A percentile compares a stretch with the other conserved stretches of the same genome.
phyloP scores from a whole-genome alignment of 2,329 filamentous ascomycete species.

The Scedosporium minutisporum region DNA sequence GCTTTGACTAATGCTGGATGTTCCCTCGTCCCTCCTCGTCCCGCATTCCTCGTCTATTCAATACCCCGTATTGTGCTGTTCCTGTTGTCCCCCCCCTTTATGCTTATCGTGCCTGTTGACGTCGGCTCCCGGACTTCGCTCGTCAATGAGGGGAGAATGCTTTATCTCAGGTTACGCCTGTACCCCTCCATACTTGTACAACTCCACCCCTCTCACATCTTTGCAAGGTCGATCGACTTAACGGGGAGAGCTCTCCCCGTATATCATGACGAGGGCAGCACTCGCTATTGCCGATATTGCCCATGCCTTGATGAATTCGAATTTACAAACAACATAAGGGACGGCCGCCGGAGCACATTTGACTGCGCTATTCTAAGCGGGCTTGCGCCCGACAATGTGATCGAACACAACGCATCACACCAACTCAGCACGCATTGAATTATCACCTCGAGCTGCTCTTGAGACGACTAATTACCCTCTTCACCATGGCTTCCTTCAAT shows the following conservation, averaged over 20 bases:
- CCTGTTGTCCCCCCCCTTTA: too few species aligned
- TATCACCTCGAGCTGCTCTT: neutral
- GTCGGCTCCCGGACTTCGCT: neutral
- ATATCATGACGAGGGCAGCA: neutral
- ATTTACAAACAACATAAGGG: neutral
- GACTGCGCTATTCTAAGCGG: neutral
- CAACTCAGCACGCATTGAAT: neutral
- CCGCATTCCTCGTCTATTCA: too few species aligned
- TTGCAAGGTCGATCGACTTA: neutral
- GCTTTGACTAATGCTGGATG: too few species aligned
- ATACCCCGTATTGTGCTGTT: too few species aligned
- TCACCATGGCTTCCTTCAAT: constrained; percentile 41
- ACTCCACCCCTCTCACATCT: neutral
- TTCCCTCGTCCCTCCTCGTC: too few species aligned
- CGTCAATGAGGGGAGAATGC: neutral
- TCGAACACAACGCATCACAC: neutral
- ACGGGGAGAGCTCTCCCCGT: neutral
- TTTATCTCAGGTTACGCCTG: neutral
- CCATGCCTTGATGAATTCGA: too few species aligned
- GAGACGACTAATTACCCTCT: neutral
- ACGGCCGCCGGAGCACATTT: neutral
- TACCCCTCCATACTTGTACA: neutral
- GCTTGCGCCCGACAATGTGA: neutral
- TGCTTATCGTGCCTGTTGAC: neutral
- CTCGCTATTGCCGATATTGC: neutral